These are phyloP conservation scores for Rosa chinensis DNA, from an alignment of 306 rosid genomes.

Conservation along the genomic window DNA sequence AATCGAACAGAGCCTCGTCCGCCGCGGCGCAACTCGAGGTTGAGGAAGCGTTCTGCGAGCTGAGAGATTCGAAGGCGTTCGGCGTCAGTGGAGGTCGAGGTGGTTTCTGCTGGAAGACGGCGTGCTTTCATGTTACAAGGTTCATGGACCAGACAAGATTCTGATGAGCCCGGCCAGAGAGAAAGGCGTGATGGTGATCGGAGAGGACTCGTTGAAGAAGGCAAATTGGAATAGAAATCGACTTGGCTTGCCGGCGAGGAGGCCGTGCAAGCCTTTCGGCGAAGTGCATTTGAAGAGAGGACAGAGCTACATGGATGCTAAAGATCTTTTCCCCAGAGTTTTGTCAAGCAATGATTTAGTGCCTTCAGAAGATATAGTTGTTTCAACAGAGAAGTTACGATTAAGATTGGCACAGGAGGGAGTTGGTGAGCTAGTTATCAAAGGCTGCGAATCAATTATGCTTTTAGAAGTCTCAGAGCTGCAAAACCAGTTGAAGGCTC, in stretches of 20 bases:
- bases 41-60: conserved; percentile 45
- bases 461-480: conserved; percentile 83
- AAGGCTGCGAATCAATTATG: conserved; percentile 88
- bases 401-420: conserved; percentile 78
- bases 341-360: conserved; percentile 70
- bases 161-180: conserved; percentile 78
- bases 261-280: conserved; percentile 89
- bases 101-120: conserved; percentile 96
- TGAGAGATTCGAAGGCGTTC: conserved; percentile 61
- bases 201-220: conserved; percentile 81
- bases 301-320: conserved; percentile 85
- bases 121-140: conserved; percentile 90
- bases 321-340: conserved; percentile 87
- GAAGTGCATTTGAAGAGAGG: conserved; percentile 92
- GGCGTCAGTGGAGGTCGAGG: conserved; percentile 66
- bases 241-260: conserved; percentile 26
- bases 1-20: conserved; percentile 49
- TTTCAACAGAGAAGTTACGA: conserved; percentile 83
- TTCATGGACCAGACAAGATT: conserved; percentile 97
- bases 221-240: conserved; percentile 71
- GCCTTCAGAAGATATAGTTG: conserved; percentile 72
- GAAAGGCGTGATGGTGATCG: conserved; percentile 64
- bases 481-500: conserved; percentile 70
- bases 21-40: conserved; percentile 39
- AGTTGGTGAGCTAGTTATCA: conserved; percentile 59